Evolutionary conservation across 2,329 filamentous ascomycete genomes (phyloP), one percentile per base, ranked within the genome.

Genomic region (Bimuria novae-zelandiae): DNA sequence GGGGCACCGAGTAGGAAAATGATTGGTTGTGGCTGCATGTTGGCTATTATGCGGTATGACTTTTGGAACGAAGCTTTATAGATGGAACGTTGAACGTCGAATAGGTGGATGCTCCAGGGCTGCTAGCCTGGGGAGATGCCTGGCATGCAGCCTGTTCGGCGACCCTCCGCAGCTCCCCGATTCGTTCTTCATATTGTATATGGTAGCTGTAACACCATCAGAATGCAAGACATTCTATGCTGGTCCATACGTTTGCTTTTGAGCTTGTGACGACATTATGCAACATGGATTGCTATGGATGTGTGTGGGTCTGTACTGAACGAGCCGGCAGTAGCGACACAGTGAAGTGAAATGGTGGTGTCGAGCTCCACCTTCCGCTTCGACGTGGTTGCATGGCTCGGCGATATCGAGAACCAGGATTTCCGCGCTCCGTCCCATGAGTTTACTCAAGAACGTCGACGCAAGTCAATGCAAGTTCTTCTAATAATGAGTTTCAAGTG

Each of bases 261-360:
- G n/a, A n/a, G n/a, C n/a, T n/a, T n/a, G n/a, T 54, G 51, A 55
- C 52, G 51, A 50, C 49, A 57, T 55, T 49, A 46, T 55, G 52
- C 49, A 48, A 47, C 30, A 30, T 16, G 7, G 25, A 27, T 3
- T 29, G 33, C 33, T 40, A 14, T 27, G 16, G 33, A 48, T 19
- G 35, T 33, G 35, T 25, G 40, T 27, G 22, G 17, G 23, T 29
- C n/a, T 29, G 7, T 21, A 7, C n/a, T n/a, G n/a, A n/a, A n/a
- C n/a, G n/a, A n/a, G n/a, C n/a, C n/a, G n/a, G n/a, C n/a, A n/a
- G n/a, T n/a, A n/a, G n/a, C n/a, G n/a, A n/a, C n/a, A n/a, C n/a
- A n/a, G n/a, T n/a, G n/a, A n/a, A n/a, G n/a, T n/a, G n/a, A n/a
- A n/a, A n/a, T n/a, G n/a, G n/a, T n/a, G n/a, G n/a, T n/a, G n/a